Percentiles rank a stretch among this genome's conserved stretches.
phyloP scores from a whole-genome alignment of 768 basidiomycete species.

The Russula abietina region DNA sequence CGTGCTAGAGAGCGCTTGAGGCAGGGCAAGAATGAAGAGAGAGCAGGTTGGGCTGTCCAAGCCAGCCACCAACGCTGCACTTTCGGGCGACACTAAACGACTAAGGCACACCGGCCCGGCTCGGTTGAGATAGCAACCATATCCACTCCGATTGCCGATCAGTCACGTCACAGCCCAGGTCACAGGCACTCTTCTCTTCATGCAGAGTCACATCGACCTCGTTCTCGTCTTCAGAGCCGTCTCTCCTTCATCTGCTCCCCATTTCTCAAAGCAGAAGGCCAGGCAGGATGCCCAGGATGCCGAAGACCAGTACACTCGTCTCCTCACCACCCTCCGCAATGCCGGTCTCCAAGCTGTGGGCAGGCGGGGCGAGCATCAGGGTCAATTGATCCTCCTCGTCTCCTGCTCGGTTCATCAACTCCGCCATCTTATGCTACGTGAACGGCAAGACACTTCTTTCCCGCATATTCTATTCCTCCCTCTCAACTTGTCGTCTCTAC shows the following conservation, averaged over 20 bases:
- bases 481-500: constrained; percentile 1
- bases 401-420: constrained; percentile 59
- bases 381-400: constrained; percentile 73
- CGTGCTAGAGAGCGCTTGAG: constrained; percentile 9
- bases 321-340: constrained; percentile 54
- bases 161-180: background rate
- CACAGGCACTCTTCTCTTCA: constrained; percentile 6
- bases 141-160: background rate
- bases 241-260: constrained; percentile 29
- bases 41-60: too few relatives aligned
- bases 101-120: too few relatives aligned
- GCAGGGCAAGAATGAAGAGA: background rate
- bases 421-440: constrained; percentile 58
- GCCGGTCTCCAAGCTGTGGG: constrained; percentile 69
- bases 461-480: background rate
- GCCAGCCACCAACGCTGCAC: too few relatives aligned
- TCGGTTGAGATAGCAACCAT: background rate
- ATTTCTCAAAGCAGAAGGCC: constrained; percentile 55
- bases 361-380: constrained; percentile 67
- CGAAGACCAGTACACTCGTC: constrained; percentile 59
- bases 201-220: constrained; percentile 63
- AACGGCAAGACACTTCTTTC: constrained; percentile 48
- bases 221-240: constrained; percentile 64
- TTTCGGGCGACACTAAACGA: background rate
- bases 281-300: constrained; percentile 58